These are phyloP conservation scores for Claviceps sorghi DNA, from an alignment of 2,329 filamentous ascomycete species.

Conservation along the genomic window DNA sequence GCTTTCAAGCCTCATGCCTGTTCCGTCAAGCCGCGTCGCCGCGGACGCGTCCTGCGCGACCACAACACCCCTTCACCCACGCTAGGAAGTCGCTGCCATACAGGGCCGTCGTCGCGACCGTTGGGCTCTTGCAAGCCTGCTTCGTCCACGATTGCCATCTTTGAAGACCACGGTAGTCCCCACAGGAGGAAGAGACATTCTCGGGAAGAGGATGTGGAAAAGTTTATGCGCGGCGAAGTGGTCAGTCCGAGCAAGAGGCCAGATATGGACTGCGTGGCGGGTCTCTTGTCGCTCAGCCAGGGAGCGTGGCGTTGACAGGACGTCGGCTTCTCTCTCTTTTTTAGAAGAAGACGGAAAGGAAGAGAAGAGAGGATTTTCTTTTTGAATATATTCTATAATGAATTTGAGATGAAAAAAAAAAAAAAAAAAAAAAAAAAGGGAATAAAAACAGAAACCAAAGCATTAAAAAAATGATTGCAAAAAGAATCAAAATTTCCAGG, in stretches of 20 bases:
- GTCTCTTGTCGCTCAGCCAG: constrained; percentile 76
- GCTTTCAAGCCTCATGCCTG: constrained; percentile 11
- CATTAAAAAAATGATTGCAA: not conserved
- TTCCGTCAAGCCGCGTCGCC: constrained; percentile 23
- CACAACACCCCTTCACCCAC: constrained; percentile 18
- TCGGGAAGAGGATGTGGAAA: constrained; percentile 47
- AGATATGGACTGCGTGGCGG: constrained; percentile 79
- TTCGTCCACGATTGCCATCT: constrained; percentile 31
- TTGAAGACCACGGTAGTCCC: constrained; percentile 28
- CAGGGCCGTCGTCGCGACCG: constrained; percentile 22
- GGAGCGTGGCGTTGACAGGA: constrained; percentile 63
- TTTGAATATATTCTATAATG: no score
- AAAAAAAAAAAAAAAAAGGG: not conserved
- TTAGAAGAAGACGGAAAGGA: no score
- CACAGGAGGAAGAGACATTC: constrained; percentile 7
- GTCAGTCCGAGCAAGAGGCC: constrained; percentile 57
- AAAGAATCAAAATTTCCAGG: not conserved
- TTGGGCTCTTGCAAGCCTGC: constrained; percentile 14
- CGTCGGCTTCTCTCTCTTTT: no score
- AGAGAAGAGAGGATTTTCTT: no score
- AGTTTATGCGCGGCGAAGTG: constrained; percentile 55
- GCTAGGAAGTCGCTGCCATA: constrained; percentile 25
- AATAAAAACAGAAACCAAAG: not conserved
- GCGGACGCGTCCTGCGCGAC: constrained; percentile 27
- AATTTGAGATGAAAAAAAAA: no score